Evolutionary conservation across 2,329 filamentous ascomycete species (phyloP), one percentile per base, ranked within the genome.

Genomic region (Nectriaceae sp.): DNA sequence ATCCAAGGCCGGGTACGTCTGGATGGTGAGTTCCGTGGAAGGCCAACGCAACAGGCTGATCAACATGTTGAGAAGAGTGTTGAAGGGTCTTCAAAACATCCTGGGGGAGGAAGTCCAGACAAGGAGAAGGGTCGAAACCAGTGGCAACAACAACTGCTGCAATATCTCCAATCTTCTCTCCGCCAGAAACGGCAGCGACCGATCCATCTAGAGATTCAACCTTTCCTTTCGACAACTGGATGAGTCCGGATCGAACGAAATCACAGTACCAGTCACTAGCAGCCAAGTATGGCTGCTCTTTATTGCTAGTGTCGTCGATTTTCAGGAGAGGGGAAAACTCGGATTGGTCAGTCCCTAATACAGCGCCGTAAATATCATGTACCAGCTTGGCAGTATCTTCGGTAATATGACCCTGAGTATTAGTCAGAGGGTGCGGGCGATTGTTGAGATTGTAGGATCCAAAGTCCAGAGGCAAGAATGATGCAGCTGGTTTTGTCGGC

Each of bases 391-490:
- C 85, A 3, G 76, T 77, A 3, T 86, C 80, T 11, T 76, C 65
- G 0, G 79, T 72, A 20, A 91, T 79, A 36, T 84, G 82, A 0
- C 88, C 87, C 41, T 88, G 83, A 0, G 72, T 77, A 53, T 90
- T 86, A 5, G 70, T 69, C 1, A 92, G 70, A 0, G 81, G 79
- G 0, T 72, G 66, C 1, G 82, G 79, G 4, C 88, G 77, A 46
- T 82, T 81, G 21, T 76, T 77, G 4, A 89, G 68, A 59, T 94
- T 89, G 62, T 89, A 90, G 2, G 88, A 82, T 3, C 78, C 73
- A 37, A 93, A 74, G 64, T 95, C 90, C 6, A 90, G 68, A 0
- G 90, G 90, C 0, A 90, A 66, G 56, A 92, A 92, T 0, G 78
- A 76, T 0, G 85, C 78, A 1, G 78, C 76, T 0, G 76, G 64